Evolutionary conservation across 2,329 filamentous ascomycete genomes (phyloP), one percentile per base, ranked within the genome.

Genomic region (Pezicula carpinea): DNA sequence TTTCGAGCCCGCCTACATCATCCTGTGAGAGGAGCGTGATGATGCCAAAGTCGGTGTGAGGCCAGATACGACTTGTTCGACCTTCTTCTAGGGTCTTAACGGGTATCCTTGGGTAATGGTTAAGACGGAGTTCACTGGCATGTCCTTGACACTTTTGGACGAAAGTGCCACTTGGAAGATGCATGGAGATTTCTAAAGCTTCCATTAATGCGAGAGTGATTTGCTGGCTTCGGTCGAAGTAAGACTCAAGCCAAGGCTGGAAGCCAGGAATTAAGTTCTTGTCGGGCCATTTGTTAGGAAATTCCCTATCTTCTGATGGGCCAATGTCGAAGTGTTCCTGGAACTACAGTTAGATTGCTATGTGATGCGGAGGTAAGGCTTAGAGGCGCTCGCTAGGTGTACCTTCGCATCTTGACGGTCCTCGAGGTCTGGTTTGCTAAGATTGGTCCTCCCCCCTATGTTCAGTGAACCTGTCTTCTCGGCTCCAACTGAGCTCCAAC

Each of bases 1-100:
- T 68, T 52, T 76, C 68, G n/a, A 77, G 55, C 0, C 73, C 73
- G 5, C 71, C 71, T 45, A 64, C 66, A 14, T 67, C 65, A 51
- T 77, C 73, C 54, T 77, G 74, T 51, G 75, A 74, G 8, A 76
- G 62, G 52, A 77, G 53, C 0, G 74, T 77, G 34, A 76, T 47
- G 53, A 49, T 65, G 57, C 62, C 69, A 69, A 71, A 77, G 51
- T 77, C 75, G 4, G 67, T 73, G 57, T 77, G 74, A 1, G 70
- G 66, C 1, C 71, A 67, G 53, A 76, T 74, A 13, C 74, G 66
- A 17, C 68, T 65, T 23, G 67, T 62, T 11, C 58, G 57, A 8
- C 66, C 61, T 22, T 58, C 64, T 29, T 69, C 66, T 14, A 76
- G 23, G 23, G 38, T 40, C 38, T 40, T 40, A 8, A 40, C 38